Conservation (phyloP, 768 basidiomycete species). For the Podaxis mareebaensis region DNA sequence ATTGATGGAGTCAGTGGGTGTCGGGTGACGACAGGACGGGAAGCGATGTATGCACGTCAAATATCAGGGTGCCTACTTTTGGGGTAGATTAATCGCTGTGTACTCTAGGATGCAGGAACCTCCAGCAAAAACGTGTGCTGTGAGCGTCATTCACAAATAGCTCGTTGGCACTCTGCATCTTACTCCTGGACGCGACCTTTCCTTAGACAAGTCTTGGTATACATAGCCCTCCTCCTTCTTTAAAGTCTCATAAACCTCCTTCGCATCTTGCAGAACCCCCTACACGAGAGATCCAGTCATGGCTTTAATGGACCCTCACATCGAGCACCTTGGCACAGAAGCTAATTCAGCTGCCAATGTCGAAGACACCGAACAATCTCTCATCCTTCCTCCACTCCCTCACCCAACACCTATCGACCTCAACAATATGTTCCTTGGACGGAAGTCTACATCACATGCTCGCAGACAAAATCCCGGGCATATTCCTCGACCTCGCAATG, state of each 20-base stretch:
- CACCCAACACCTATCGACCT: neutral
- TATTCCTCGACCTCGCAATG: slow-evolving; percentile 72
- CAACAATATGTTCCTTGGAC: neutral
- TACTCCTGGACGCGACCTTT: no score
- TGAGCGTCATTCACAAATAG: neutral
- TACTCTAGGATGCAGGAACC: neutral
- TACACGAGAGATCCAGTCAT: no score
- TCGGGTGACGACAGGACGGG: neutral
- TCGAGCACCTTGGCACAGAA: neutral
- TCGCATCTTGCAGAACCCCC: no score
- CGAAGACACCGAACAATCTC: neutral
- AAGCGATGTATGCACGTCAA: neutral
- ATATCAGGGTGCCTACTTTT: slow-evolving; percentile 1
- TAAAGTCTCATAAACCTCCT: no score
- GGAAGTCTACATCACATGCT: slow-evolving; percentile 42
- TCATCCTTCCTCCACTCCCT: neutral
- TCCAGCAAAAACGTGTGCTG: slow-evolving; percentile 3
- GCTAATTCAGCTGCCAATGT: neutral
- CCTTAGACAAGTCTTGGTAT: no score
- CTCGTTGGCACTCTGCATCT: neutral
- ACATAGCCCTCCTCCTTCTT: no score
- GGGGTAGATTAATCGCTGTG: slow-evolving; percentile 1
- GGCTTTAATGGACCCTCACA: no score
- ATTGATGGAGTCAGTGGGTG: slow-evolving; percentile 6
- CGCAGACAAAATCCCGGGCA: slow-evolving; percentile 52